These are phyloP conservation scores for Cladorrhinum sp. DNA, from an alignment of 2,329 filamentous ascomycete genomes.

Conservation along the genomic window DNA sequence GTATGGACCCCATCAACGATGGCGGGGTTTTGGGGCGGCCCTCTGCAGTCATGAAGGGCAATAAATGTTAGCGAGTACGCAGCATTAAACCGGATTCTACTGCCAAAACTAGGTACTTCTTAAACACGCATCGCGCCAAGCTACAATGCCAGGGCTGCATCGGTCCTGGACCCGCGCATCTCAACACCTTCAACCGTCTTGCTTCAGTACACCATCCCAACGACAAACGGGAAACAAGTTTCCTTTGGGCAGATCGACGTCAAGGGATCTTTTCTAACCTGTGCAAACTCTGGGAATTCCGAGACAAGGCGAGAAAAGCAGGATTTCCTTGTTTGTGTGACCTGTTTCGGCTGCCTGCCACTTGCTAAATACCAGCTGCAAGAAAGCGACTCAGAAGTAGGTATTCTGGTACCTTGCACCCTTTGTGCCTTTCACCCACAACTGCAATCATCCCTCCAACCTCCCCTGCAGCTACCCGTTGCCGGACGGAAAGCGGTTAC, in stretches of 20 bases:
- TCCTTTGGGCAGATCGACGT: neutral
- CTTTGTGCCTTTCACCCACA: neutral
- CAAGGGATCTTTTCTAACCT: neutral
- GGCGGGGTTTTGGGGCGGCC: neutral
- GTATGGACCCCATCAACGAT: neutral
- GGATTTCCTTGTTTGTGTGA: neutral
- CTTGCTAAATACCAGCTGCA: neutral
- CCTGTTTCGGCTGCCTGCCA: neutral
- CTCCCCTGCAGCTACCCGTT: neutral
- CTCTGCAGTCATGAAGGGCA: neutral
- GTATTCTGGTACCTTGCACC: no score
- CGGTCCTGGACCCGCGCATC: neutral
- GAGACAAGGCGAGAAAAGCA: neutral
- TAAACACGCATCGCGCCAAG: conserved; percentile 17
- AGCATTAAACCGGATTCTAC: conserved; percentile 12
- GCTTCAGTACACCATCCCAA: neutral
- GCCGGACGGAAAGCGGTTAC: neutral
- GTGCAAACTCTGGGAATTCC: neutral
- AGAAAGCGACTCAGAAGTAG: neutral
- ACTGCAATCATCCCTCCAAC: neutral
- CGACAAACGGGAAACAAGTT: neutral
- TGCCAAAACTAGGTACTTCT: conserved; percentile 1
- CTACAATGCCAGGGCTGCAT: neutral
- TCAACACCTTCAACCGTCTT: neutral
- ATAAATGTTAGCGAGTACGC: neutral